phyloP scores from a whole-genome alignment of 176 grass and related monocot species.

The Carex kokanica region DNA sequence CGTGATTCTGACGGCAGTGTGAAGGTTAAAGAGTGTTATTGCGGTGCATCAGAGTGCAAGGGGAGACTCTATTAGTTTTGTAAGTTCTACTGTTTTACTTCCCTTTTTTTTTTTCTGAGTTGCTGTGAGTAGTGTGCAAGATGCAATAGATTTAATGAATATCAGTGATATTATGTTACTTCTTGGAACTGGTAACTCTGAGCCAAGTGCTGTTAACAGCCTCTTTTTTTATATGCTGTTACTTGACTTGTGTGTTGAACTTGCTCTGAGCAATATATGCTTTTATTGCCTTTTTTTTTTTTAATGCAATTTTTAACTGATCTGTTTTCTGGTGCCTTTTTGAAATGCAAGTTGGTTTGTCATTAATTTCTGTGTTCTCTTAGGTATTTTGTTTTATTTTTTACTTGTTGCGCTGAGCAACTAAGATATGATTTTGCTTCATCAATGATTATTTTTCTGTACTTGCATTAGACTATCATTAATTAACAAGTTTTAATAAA shows the following conservation, averaged over 20 bases:
- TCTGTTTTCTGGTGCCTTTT: neutral
- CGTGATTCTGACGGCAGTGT: slow-evolving; percentile 44
- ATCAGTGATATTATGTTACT: neutral
- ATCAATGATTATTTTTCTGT: neutral
- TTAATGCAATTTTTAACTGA: neutral
- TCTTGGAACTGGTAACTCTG: too few relatives aligned
- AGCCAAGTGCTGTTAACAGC: neutral
- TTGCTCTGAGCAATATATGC: slow-evolving; percentile 1
- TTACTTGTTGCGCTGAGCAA: too few relatives aligned
- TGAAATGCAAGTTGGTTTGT: neutral
- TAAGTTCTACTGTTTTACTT: neutral
- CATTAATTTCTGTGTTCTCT: neutral
- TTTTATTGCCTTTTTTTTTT: neutral
- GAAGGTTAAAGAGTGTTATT: slow-evolving; percentile 52
- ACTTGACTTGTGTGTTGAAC: neutral
- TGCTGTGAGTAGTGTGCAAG: neutral
- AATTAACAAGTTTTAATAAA: neutral
- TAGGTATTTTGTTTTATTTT: neutral
- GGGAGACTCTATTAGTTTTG: slow-evolving; percentile 7
- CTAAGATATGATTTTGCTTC: too few relatives aligned
- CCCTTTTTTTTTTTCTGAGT: neutral
- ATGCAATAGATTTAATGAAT: neutral
- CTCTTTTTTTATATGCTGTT: neutral
- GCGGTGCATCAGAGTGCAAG: slow-evolving; percentile 37
- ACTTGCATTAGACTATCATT: neutral